Evolutionary conservation across 148 eudicot genomes (phyloP), one percentile per base, ranked within the genome.

Genomic region (Nepenthes gracilis): DNA sequence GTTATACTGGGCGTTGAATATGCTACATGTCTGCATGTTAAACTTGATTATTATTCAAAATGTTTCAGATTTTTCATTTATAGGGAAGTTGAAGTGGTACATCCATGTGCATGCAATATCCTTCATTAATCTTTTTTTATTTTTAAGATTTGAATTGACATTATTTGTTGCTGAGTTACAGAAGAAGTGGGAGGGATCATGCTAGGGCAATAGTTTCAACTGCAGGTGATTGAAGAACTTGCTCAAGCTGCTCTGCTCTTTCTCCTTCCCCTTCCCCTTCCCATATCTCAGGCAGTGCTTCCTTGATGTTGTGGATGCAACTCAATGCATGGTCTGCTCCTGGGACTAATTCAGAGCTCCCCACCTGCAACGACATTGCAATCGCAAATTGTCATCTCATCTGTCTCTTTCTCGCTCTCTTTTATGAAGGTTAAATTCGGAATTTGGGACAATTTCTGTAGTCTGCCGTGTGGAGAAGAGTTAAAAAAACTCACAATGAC

Each of bases 241-340:
- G 84, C 34, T 78, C 81, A 57, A 48, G 67, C 47, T 70, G 80
- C 59, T 84, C 85, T 6, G 59, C 49, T 61, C 59, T 73, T 67
- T 70, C 64, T 13, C 57, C 69, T 66, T 78, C 86, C 98, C 96
- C 74, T 67, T 70, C 64, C 13, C 57, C 69, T 66, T 78, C 86
- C 98, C 96, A 88, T 57, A 88, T 77, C 54, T 83, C 79, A 63
- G 96, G 94, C 13, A 92, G 70, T 43, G 96, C 98, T 65, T 83
- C 96, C 75, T 70, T 88, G 53, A 92, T 80, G 65, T 88, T 92
- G 78, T 92, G 98, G 70, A 92, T 85, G 81, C 88, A 88, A 47
- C 71, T 72, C 54, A 92, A 64, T 35, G 96, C 94, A 67, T 82
- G 70, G 69, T 92, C 98, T 64, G 96, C 90, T 5, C 98, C 98